Conservation (phyloP, 225 moss, liverwort and hornwort species). For the Rhytidiadelphus loreus region DNA sequence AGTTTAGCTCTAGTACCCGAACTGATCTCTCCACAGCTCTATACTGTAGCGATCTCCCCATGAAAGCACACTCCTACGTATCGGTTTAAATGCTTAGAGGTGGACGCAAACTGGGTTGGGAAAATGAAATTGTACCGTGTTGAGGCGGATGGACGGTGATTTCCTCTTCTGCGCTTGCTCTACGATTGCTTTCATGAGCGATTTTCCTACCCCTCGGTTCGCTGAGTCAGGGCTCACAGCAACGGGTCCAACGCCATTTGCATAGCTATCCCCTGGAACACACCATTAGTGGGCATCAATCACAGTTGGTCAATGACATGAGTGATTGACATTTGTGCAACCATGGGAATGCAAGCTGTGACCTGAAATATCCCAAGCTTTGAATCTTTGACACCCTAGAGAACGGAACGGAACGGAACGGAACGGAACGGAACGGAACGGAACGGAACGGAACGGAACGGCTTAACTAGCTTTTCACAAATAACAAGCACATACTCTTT, state of each 20-base stretch:
- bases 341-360: neutral
- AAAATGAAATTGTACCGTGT: slow-evolving; percentile 5
- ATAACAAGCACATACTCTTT: too few relatives aligned
- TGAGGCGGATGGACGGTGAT: slow-evolving; percentile 33
- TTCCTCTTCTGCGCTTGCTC: slow-evolving; percentile 13
- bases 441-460: too few relatives aligned
- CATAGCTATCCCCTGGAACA: neutral
- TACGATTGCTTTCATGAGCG: slow-evolving; percentile 4
- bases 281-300: neutral
- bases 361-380: neutral
- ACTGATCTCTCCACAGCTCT: neutral
- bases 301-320: neutral
- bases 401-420: too few relatives aligned
- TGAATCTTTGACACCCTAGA: neutral
- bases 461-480: neutral
- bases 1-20: too few relatives aligned
- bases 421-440: too few relatives aligned
- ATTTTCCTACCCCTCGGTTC: slow-evolving; percentile 17
- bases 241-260: slow-evolving; percentile 10
- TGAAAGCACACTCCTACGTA: neutral
- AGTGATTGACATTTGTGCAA: neutral
- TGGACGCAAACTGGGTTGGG: neutral
- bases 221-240: slow-evolving; percentile 12
- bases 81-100: neutral
- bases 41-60: neutral